A percentile compares a stretch with the other conserved stretches of the same genome.
phyloP scores from a whole-genome alignment of 306 rosid species.

The Elaeagnus macrophylla region DNA sequence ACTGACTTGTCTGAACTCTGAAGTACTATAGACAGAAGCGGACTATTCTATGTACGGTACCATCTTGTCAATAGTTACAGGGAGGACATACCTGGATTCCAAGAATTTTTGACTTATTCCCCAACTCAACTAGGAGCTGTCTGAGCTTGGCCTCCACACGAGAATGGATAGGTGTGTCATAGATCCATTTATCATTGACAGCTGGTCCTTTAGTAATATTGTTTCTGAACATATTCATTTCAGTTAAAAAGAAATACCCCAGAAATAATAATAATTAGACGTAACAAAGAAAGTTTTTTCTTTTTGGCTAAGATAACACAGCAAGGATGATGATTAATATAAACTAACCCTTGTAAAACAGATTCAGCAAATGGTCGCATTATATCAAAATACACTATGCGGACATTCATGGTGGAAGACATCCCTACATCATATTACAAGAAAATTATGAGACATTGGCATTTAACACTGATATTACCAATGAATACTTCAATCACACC shows the following conservation, averaged over 20 bases:
- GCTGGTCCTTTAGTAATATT: constrained; percentile 59
- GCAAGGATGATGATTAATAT: constrained; percentile 12
- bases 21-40: background rate
- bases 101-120: constrained; percentile 66
- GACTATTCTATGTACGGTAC: background rate
- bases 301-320: no score
- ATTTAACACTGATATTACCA: constrained; percentile 6
- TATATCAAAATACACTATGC: constrained; percentile 71
- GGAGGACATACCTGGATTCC: constrained; percentile 75
- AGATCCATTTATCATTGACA: constrained; percentile 71
- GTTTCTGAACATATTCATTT: constrained; percentile 40
- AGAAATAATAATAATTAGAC: constrained; percentile 13
- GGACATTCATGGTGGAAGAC: constrained; percentile 80
- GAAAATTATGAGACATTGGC: constrained; percentile 14
- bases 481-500: constrained; percentile 35
- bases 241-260: constrained; percentile 29
- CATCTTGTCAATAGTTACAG: background rate
- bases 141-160: constrained; percentile 81
- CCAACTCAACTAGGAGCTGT: constrained; percentile 63
- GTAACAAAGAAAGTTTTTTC: no score
- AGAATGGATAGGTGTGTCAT: constrained; percentile 68
- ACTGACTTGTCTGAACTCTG: no score
- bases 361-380: constrained; percentile 99
- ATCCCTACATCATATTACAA: constrained; percentile 53
- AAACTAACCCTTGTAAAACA: constrained; percentile 70